Evolutionary conservation across 371 early-diverging fungal genomes (phyloP), one percentile per base, ranked within the genome.

Genomic region (Mycotypha africana): DNA sequence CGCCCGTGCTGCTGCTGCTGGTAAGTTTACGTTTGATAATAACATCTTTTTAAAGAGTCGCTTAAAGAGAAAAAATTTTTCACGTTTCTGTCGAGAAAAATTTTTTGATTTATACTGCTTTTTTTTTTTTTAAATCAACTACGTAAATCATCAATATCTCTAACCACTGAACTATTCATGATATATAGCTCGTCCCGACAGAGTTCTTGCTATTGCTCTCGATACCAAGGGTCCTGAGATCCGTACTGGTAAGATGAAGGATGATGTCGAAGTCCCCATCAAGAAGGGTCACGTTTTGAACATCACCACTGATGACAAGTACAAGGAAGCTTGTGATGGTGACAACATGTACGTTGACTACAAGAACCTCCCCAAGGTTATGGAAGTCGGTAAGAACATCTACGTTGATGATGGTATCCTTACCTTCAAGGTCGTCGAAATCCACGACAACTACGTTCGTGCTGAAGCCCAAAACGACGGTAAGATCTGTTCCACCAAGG

Each of bases 191-290:
- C 59, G 59, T 21, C 59, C 58, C 25, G 49, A 53, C 24, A 58
- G 53, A 38, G 49, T 53, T n/a, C 82, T 91, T 16, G 92, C 85
- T 44, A 87, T 93, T 54, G 87, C 92, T 14, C 76, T 93, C 35
- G 93, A 89, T 67, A 88, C 86, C 58, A 93, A 89, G 61, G 92
- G 87, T 25, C 88, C 88, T 24, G 91, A 87, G 64, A 89, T 90
- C 77, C 88, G 84, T 47, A 88, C 89, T 16, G 89, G 89, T 52
- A 59, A 74, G 59, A 85, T 86, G 79, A 65, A 62, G 44, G 69
- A 64, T 49, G 88, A 80, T 46, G 49, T 55, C 26, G 79, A 89
- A 56, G 60, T 81, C 23, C 71, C 85, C 16, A 78, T 84, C 61
- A 39, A 36, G 41, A 71, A 70, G 32, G 84, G 85, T 34, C 84